Conservation (phyloP, 208 protist species). For the Wallacemonas sp. region DNA sequence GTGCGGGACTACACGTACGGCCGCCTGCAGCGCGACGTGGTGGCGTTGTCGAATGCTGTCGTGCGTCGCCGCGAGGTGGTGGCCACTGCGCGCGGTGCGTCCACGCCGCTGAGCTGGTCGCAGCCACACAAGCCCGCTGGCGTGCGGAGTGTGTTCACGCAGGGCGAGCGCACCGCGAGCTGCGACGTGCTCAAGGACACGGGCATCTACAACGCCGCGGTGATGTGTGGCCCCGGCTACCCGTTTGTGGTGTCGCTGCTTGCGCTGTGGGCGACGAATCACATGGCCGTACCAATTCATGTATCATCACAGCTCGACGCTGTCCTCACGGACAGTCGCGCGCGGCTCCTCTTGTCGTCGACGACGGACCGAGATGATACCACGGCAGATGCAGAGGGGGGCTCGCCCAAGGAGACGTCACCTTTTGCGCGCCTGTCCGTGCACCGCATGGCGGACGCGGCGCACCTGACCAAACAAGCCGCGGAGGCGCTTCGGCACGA, state of each 20-base stretch:
- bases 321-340: constrained; percentile 1
- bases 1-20: constrained; percentile 69
- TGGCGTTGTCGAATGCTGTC: constrained; percentile 63
- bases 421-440: constrained; percentile 25
- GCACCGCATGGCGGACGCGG: constrained; percentile 23
- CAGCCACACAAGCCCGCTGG: constrained; percentile 48
- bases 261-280: constrained; percentile 71
- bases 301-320: neutral
- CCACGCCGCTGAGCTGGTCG: constrained; percentile 55
- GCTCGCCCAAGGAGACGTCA: too few species aligned
- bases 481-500: neutral
- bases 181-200: constrained; percentile 72
- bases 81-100: constrained; percentile 26
- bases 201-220: constrained; percentile 57
- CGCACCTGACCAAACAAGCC: constrained; percentile 7
- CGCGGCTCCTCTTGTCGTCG: neutral
- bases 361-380: neutral
- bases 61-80: constrained; percentile 51
- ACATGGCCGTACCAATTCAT: constrained; percentile 37
- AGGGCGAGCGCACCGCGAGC: constrained; percentile 56
- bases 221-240: constrained; percentile 70
- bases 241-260: constrained; percentile 76
- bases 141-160: constrained; percentile 71
- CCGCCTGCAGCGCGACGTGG: constrained; percentile 75
- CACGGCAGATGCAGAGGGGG: too few species aligned